phyloP scores from a whole-genome alignment of 2,329 filamentous ascomycete genomes.

The Colletotrichum sp. region DNA sequence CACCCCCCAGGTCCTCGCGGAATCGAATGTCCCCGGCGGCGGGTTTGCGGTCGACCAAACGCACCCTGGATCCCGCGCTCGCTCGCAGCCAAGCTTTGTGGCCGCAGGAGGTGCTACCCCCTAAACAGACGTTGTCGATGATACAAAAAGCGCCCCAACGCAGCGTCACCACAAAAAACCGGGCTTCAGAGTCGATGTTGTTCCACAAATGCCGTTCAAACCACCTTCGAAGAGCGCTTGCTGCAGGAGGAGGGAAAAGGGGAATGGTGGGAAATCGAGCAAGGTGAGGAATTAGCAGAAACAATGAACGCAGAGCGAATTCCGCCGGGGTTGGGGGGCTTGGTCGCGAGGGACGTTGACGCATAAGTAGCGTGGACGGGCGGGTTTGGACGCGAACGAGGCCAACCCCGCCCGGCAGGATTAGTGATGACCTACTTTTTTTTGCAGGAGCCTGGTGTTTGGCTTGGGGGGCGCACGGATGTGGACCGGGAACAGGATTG shows the following conservation, averaged over 20 bases:
- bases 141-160: not conserved
- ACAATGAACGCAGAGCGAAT: not conserved
- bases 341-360: not conserved
- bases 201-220: not conserved
- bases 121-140: not conserved
- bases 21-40: not conserved
- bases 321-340: constrained; percentile 1
- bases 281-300: not conserved
- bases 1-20: not conserved
- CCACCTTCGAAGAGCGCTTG: not conserved
- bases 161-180: not conserved
- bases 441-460: not conserved
- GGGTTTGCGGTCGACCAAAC: not conserved
- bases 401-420: not conserved
- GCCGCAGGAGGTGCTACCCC: not conserved
- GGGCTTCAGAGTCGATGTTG: not conserved
- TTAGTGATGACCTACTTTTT: not conserved
- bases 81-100: not conserved
- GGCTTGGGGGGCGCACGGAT: not conserved
- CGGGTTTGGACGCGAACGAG: not conserved
- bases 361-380: not conserved
- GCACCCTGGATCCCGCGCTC: not conserved
- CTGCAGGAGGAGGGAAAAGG: not conserved
- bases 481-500: not conserved
- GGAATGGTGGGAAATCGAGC: not conserved